A percentile compares a stretch with the other conserved stretches of the same genome.
phyloP scores from a whole-genome alignment of 441 rosid species.

The Euphorbia schlechtendalii region DNA sequence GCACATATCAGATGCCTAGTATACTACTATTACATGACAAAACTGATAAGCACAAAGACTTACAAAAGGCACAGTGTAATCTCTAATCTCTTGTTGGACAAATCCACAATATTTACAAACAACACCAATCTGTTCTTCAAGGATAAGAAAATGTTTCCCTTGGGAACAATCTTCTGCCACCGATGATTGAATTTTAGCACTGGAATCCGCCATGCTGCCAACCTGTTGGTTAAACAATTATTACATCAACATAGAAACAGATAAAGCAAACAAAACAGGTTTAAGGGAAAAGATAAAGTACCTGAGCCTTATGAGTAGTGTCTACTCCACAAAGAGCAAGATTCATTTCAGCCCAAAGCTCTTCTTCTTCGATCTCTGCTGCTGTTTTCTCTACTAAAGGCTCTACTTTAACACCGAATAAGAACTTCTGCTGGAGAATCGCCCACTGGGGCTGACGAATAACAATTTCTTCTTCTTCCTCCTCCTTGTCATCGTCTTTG shows the following conservation, averaged over 20 bases:
- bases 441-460: neutral
- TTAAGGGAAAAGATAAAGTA: slow-evolving; percentile 1
- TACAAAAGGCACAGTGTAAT: slow-evolving; percentile 45
- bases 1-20: slow-evolving; percentile 15
- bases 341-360: slow-evolving; percentile 50
- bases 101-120: slow-evolving; percentile 45
- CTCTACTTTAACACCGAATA: slow-evolving; percentile 36
- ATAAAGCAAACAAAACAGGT: neutral
- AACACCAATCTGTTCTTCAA: slow-evolving; percentile 65
- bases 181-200: neutral
- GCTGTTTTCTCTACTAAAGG: slow-evolving; percentile 35
- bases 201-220: slow-evolving; percentile 5
- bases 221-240: slow-evolving; percentile 14
- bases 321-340: slow-evolving; percentile 29
- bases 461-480: neutral
- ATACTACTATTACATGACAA: neutral
- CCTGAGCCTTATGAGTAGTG: slow-evolving; percentile 20
- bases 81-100: slow-evolving; percentile 46
- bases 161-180: slow-evolving; percentile 21
- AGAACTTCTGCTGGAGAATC: slow-evolving; percentile 32
- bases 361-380: slow-evolving; percentile 38
- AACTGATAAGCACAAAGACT: slow-evolving; percentile 15
- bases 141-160: slow-evolving; percentile 39
- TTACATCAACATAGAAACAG: neutral
- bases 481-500: neutral